These are phyloP conservation scores for Theobroma grandiflorum DNA, from an alignment of 441 rosid genomes.

Conservation along the genomic window DNA sequence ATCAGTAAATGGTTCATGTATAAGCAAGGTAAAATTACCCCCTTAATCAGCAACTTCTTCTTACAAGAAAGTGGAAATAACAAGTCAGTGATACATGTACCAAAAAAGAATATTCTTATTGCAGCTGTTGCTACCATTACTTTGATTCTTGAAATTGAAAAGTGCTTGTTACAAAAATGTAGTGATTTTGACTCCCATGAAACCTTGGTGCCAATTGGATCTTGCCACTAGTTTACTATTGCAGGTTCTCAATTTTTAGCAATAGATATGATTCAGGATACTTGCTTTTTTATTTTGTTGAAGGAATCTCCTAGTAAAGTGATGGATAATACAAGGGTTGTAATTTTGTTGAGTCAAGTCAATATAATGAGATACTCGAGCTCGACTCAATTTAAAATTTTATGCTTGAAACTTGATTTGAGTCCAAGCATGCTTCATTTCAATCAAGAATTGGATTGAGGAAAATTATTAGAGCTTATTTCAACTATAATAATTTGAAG, in stretches of 20 bases:
- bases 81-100: not conserved
- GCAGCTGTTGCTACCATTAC: not conserved
- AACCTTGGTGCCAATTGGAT: not conserved
- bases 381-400: too few relatives aligned
- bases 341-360: too few relatives aligned
- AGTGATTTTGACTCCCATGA: not conserved
- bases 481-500: too few relatives aligned
- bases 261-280: too few relatives aligned
- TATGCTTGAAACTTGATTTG: too few relatives aligned
- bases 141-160: not conserved
- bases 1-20: not conserved
- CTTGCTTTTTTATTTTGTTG: too few relatives aligned
- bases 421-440: too few relatives aligned
- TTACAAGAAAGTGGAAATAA: conserved; percentile 2
- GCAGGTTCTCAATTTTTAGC: not conserved
- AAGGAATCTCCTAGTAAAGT: too few relatives aligned
- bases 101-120: not conserved
- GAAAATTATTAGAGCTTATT: too few relatives aligned
- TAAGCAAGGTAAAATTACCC: not conserved
- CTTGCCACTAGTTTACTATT: not conserved
- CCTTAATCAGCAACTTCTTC: not conserved
- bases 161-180: not conserved
- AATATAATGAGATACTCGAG: too few relatives aligned
- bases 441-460: too few relatives aligned
- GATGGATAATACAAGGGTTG: too few relatives aligned